phyloP scores from a whole-genome alignment of 306 rosid genomes.

The Ormosia emarginata region DNA sequence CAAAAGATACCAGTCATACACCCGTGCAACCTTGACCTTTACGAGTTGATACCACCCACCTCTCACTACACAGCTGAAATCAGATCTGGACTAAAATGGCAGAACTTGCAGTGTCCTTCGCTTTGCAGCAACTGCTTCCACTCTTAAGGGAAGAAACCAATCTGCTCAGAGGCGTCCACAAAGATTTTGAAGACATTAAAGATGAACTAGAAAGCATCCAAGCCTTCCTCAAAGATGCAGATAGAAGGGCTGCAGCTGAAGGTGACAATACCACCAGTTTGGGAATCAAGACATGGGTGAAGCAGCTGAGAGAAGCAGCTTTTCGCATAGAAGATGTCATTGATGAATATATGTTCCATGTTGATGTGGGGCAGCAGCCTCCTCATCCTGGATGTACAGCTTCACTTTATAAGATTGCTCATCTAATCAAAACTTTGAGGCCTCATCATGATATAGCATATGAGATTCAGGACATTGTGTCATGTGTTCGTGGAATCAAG shows the following conservation, averaged over 20 bases:
- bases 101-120: not conserved
- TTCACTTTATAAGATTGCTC: not conserved
- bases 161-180: not conserved
- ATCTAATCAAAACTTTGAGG: not conserved
- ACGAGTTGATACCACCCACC: no score
- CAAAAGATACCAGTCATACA: no score
- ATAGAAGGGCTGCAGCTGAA: not conserved
- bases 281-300: not conserved
- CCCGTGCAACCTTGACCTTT: no score
- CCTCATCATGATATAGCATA: not conserved
- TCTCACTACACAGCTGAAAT: no score
- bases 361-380: not conserved
- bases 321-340: not conserved
- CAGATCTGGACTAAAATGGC: not conserved
- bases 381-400: not conserved
- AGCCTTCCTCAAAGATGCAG: not conserved
- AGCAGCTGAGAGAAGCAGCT: not conserved
- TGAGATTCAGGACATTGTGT: not conserved
- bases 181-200: not conserved
- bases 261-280: not conserved
- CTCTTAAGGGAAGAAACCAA: not conserved
- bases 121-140: not conserved
- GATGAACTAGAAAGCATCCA: not conserved
- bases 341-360: not conserved
- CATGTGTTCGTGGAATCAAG: not conserved